A percentile compares a stretch with the other conserved stretches of the same genome.
phyloP scores from a whole-genome alignment of 2,329 filamentous ascomycete genomes.

The Colletotrichum tabaci region DNA sequence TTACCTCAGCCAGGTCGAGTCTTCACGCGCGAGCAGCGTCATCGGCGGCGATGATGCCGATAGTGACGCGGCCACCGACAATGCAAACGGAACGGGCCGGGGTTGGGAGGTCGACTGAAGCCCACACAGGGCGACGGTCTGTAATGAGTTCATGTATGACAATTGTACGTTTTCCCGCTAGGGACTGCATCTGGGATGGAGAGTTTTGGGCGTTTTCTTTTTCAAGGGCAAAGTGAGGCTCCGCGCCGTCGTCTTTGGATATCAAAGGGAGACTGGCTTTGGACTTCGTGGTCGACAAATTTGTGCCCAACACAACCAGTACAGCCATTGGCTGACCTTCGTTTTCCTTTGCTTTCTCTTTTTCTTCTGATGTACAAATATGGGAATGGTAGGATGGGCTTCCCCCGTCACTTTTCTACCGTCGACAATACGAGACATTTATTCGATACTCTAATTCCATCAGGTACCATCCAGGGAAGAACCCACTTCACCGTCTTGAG shows the following conservation, averaged over 20 bases:
- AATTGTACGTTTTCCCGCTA: constrained; percentile 33
- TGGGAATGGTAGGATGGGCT: constrained; percentile 7
- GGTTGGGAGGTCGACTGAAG: constrained; percentile 43
- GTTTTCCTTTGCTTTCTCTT: constrained; percentile 9
- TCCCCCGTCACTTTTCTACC: constrained; percentile 6
- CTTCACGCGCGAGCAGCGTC: constrained; percentile 46
- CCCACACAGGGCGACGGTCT: not conserved
- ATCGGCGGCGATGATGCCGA: constrained; percentile 34
- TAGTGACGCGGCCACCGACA: constrained; percentile 41
- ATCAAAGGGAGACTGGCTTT: not conserved
- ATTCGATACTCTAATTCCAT: constrained; percentile 3
- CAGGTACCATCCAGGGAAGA: constrained; percentile 8
- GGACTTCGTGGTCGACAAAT: not conserved
- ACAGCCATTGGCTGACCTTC: not conserved
- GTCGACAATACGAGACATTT: constrained; percentile 29
- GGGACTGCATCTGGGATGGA: constrained; percentile 33
- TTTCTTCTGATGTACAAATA: constrained; percentile 25
- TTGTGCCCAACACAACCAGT: not conserved
- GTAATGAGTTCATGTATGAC: constrained; percentile 41
- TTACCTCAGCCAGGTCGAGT: constrained; percentile 54
- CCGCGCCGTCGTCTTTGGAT: constrained; percentile 23
- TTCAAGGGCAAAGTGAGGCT: constrained; percentile 16
- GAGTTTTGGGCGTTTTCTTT: constrained; percentile 27
- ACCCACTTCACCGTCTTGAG: not conserved
- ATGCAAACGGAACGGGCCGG: constrained; percentile 35